Evolutionary conservation across 2,329 filamentous ascomycete genomes (phyloP), one percentile per base, ranked within the genome.

Genomic region (Neocucurbitaria cava): DNA sequence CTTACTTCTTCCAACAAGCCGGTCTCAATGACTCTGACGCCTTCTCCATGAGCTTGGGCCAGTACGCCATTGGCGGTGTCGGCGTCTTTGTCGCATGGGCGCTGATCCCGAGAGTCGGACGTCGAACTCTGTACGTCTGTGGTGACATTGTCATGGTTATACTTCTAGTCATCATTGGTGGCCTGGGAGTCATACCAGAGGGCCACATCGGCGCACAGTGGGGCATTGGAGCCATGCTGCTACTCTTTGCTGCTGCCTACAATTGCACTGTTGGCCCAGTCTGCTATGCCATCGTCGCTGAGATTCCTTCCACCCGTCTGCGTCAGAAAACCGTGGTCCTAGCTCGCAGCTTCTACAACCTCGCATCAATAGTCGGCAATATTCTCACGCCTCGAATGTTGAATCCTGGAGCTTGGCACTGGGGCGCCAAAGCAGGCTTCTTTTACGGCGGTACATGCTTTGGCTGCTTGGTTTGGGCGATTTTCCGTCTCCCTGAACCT

Each of bases 301-400:
- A 96, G 74, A 78, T 96, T 30, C 92, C 91, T 0, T 92, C 91
- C 0, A 87, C 90, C 10, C 86, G 92, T 11, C 83, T 97, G 36
- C 90, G 94, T 71, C 92, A 95, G 78, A 96, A 96, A 81, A 96
- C 92, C 0, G 89, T 96, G 40, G 92, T 95, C 2, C 82, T 96
- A 3, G 92, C 90, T 1, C 87, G 92, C 46, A 90, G 91, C 64
- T 80, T 91, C 28, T 82, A 80, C 81, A 93, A 95, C 67, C 79
- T 96, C 39, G 89, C 92, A 35, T 88, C 85, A 54, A 95, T 96
- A 64, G 77, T 96, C 64, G 89, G 87, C 72, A 89, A 88, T 33
- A 56, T 75, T 30, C 59, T 75, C 24, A 75, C 71, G 2, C 71
- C 70, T 5, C 68, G 70, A 43, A 75, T 75, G 71, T 46, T 75